Conservation (phyloP, 495 filamentous ascomycete species). For the Articulospora tetracladia region DNA sequence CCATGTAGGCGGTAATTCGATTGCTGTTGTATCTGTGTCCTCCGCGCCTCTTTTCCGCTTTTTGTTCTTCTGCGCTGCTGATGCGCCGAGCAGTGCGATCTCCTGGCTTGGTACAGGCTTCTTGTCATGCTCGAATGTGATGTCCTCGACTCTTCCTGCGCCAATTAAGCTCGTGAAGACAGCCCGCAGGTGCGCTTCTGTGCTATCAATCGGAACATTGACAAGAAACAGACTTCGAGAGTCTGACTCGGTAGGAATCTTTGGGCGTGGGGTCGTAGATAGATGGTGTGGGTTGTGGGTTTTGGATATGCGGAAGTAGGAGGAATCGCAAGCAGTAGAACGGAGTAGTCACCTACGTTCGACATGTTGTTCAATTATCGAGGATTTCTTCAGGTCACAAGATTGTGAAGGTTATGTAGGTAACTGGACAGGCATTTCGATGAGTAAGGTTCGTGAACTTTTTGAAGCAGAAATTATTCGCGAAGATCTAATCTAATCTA, state of each 20-base stretch:
- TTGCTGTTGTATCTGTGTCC: conserved; percentile 47
- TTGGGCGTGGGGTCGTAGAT: conserved; percentile 79
- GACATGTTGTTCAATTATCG: conserved; percentile 7
- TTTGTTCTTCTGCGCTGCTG: conserved; percentile 41
- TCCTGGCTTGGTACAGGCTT: conserved; percentile 25
- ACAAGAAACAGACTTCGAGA: conserved; percentile 77
- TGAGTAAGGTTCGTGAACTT: conserved; percentile 6
- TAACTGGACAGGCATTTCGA: neutral
- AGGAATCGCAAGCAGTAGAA: conserved; percentile 58
- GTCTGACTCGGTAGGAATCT: conserved; percentile 67
- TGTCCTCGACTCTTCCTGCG: conserved; percentile 68
- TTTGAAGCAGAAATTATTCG: conserved; percentile 17
- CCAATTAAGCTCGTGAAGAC: conserved; percentile 69
- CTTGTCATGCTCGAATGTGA: conserved; percentile 61
- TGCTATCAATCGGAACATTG: conserved; percentile 85
- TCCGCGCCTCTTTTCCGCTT: conserved; percentile 62
- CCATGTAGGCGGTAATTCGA: conserved; percentile 67
- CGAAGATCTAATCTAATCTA: conserved; percentile 23
- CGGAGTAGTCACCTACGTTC: conserved; percentile 41
- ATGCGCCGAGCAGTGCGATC: conserved; percentile 36
- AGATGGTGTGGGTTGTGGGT: conserved; percentile 75
- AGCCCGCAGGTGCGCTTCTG: conserved; percentile 66
- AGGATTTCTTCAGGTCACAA: conserved; percentile 12
- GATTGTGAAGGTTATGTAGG: neutral
- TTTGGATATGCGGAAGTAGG: conserved; percentile 52